Base-by-base conservation (phyloP, 371 early-diverging fungal species). In the Mortierella sp. region DNA sequence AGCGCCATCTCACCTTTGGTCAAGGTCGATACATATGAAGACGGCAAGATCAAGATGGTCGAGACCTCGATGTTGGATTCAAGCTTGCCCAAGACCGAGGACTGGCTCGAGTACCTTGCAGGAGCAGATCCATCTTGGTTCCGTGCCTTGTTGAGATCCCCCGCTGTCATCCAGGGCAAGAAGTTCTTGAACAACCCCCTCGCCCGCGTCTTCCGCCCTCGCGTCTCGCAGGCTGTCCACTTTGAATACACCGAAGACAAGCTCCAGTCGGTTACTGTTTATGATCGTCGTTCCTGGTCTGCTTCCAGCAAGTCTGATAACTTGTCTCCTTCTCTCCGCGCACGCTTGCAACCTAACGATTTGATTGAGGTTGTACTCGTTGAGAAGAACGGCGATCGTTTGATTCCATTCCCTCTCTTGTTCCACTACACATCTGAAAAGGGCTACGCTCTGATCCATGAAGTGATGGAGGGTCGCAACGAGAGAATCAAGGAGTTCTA, bases 401-500 rank as follows among this genome's bases (percentile, higher is more conserved):
- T 89, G 64, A 88, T 95, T 70, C 93, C 95, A 20, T 87, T 97
- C 77, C 83, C 90, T 62, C 90, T 97, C 73, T 79, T 87, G 74
- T 97, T 94, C 87, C 87, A 85, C 64, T 97, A 97, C 87, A 87
- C 89, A 62, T 95, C 97, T 55, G 89, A 90, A 72, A 90, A 91
- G 75, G 93, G 95, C 11, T 93, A 91, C 78, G 93, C 95, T 72
- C 93, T 94, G 32, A 93, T 98, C 70, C 97, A 97, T 70, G 97
- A 98, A 84, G 89, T 95, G 12, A 96, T 97, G 95, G 94, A 95
- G 86, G 94, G 94, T 26, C 94, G 97, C 69, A 96, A 96, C 80
- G 94, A 95, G 68, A 92, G 97, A 68, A 96, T 98, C 87, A 96
- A 96, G 86, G 88, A 91, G 62, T 98, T 98, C 86, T 98, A 98